Base-by-base conservation (phyloP, 2,329 filamentous ascomycete genomes). In the Triangularia verruculosa region DNA sequence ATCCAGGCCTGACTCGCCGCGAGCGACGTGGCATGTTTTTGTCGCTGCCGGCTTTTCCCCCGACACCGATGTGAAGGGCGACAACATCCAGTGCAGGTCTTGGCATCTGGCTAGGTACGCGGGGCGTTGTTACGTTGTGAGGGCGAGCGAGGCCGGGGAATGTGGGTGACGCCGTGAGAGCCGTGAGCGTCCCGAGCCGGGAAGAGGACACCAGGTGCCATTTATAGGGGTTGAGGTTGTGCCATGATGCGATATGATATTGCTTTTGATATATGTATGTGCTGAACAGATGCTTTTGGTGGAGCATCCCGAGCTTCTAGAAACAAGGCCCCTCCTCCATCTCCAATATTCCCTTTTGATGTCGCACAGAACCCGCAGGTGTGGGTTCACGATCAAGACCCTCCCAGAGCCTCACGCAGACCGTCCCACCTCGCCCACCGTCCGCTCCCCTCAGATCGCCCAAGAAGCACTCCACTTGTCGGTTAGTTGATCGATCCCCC, bases 311-410 rank as follows among this genome's bases (percentile, higher is more conserved):
- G 28, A 60, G 63, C 68, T 71, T 69, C 66, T 69, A 70, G 70
- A 71, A 68, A 28, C n/a, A n/a, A 62, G 64, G 66, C 68, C 70
- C 70, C 66, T 67, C 63, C 64, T 64, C 64, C 64, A 71, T 25
- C 66, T 66, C 66, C 69, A 64, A 70, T 65, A 69, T 69, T 47
- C n/a, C n/a, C n/a, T 47, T 66, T 69, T 66, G 64, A 70, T 68
- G 70, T 72, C 67, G 64, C 68, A 72, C 70, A 72, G 68, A 70
- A 66, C 67, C 70, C 70, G 68, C 69, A 68, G 68, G 67, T 68
- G 70, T 72, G 70, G 70, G 67, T 71, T 72, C 67, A 67, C 65
- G 67, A 70, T 68, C 63, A 52, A 64, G 70, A 70, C 70, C 70
- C 70, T 72, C 70, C 70, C 65, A 72, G 70, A 72, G 70, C 70